These are phyloP conservation scores for Pseudotsuga menziesii DNA, from an alignment of 75 land plant genomes.

Conservation along the genomic window DNA sequence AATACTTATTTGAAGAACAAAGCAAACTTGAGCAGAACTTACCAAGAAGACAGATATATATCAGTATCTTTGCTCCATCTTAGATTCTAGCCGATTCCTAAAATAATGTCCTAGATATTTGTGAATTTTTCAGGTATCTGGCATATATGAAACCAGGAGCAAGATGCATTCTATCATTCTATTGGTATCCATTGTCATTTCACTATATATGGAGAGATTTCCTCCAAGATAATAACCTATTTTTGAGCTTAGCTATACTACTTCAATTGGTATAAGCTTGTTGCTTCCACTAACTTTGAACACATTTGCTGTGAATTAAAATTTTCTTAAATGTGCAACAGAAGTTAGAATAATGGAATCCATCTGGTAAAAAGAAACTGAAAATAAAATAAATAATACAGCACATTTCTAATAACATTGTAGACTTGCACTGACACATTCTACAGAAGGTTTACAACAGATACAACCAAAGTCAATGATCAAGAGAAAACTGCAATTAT, in stretches of 20 bases:
- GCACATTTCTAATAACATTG: too few species aligned
- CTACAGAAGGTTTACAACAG: neutral
- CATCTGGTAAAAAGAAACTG: neutral
- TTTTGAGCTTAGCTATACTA: neutral
- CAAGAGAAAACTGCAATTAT: too few species aligned
- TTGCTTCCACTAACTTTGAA: neutral
- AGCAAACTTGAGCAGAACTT: neutral
- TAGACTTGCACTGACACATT: too few species aligned
- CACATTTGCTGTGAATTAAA: neutral
- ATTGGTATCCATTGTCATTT: neutral
- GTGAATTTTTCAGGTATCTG: neutral
- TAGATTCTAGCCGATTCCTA: neutral
- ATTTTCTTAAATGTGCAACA: neutral
- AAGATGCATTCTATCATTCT: neutral
- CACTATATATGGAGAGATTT: neutral
- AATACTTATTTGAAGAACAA: neutral
- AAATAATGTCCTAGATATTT: neutral
- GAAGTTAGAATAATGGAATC: neutral
- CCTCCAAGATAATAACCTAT: neutral
- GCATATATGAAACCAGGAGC: neutral
- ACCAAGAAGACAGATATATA: neutral
- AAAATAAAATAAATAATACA: neutral
- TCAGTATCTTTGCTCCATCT: neutral
- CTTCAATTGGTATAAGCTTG: neutral
- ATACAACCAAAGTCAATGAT: neutral